These are phyloP conservation scores for Symbiodinium natans DNA, from an alignment of 73 alveolate species.

Conservation along the genomic window DNA sequence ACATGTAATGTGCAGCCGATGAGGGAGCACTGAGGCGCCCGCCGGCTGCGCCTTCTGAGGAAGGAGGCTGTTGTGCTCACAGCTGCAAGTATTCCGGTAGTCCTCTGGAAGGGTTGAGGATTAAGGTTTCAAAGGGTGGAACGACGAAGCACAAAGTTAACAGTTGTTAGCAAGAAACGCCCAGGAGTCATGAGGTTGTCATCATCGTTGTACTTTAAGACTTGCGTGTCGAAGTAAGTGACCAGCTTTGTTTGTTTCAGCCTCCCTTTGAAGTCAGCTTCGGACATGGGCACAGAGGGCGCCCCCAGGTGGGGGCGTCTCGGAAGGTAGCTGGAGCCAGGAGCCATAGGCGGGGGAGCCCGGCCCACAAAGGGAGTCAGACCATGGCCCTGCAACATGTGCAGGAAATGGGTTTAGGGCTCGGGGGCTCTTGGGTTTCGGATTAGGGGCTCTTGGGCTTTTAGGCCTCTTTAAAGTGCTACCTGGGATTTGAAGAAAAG, in stretches of 20 bases:
- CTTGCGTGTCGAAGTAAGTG: background rate
- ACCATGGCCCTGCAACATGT: no score
- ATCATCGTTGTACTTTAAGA: background rate
- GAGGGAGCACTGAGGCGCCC: constrained; percentile 18
- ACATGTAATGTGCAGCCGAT: no score
- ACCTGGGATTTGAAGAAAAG: no score
- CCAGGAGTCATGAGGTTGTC: background rate
- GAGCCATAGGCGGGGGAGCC: background rate
- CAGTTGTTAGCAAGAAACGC: no score
- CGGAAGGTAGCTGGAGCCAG: background rate
- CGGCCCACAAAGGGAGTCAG: no score
- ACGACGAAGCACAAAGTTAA: no score
- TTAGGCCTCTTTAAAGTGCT: no score
- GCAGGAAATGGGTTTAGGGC: no score
- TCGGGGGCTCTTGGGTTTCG: no score
- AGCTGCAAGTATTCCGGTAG: background rate
- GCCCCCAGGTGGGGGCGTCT: background rate
- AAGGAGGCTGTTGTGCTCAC: constrained; percentile 12
- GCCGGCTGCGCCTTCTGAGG: background rate
- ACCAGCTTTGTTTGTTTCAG: background rate
- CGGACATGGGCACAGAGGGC: background rate
- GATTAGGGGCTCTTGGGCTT: no score
- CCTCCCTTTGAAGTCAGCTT: background rate
- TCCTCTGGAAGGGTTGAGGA: no score
- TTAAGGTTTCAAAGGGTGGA: no score